These are phyloP conservation scores for Cruciata laevipes DNA, from an alignment of 257 asterid genomes.

Conservation along the genomic window DNA sequence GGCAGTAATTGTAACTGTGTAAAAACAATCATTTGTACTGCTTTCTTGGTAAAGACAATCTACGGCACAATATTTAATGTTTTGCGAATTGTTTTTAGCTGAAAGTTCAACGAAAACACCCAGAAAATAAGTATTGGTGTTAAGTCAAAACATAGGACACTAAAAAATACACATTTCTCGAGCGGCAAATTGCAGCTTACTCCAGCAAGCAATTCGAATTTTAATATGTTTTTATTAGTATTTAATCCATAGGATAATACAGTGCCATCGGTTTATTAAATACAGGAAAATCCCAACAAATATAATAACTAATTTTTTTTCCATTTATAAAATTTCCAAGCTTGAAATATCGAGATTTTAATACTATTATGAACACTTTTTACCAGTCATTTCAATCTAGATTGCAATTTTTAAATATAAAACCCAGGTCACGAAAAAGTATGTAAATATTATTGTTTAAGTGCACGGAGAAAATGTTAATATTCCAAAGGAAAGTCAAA, in stretches of 20 bases:
- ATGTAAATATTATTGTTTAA: too few relatives aligned
- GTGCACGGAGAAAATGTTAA: too few relatives aligned
- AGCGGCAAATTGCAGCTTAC: conserved; percentile 22
- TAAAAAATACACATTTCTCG: conserved; percentile 15
- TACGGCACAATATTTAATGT: too few relatives aligned
- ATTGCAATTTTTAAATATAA: too few relatives aligned
- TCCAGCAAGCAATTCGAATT: conserved; percentile 18
- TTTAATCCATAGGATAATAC: not conserved
- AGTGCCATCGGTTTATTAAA: not conserved
- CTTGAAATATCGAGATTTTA: too few relatives aligned
- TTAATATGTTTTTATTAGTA: too few relatives aligned
- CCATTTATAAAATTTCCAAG: too few relatives aligned
- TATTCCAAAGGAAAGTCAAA: not conserved
- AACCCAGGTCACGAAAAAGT: too few relatives aligned
- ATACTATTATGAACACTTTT: too few relatives aligned
- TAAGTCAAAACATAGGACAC: conserved; percentile 22
- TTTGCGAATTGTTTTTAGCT: too few relatives aligned
- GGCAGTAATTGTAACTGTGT: not conserved
- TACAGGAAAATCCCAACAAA: not conserved
- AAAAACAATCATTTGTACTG: not conserved
- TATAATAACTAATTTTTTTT: too few relatives aligned
- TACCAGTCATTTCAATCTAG: too few relatives aligned
- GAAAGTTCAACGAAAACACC: not conserved
- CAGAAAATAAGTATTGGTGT: not conserved
- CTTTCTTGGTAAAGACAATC: not conserved